Evolutionary conservation across 352 stramenopile species (phyloP), one percentile per base, ranked within the genome.

Genomic region (Pythium vanterpoolii): DNA sequence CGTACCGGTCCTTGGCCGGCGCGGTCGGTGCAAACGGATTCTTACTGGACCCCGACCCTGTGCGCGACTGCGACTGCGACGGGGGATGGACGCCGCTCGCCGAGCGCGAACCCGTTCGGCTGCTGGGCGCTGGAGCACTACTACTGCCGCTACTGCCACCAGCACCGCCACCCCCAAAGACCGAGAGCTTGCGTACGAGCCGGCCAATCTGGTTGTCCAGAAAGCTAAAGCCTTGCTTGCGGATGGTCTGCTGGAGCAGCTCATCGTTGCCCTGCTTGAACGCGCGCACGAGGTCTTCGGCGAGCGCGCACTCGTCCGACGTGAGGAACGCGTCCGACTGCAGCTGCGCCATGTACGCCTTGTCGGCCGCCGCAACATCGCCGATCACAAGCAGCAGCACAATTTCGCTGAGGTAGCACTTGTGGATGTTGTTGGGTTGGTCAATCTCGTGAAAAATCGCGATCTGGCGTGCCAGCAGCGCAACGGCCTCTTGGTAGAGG

Each of bases 211-310:
- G 76, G 65, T 90, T 90, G 64, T 93, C 84, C 30, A 93, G 63
- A 33, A 87, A 87, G 60, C 83, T 76, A 48, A 90, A 89, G 38
- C 75, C 73, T 27, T 84, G 78, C 55, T 91, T 93, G 44, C 79
- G 77, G 40, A 93, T 75, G 16, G 81, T 88, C 23, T 73, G 60
- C 66, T 91, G 79, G 49, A 93, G 55, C 9, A 89, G 53, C 21
- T 88, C 79, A 49, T 90, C 81, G 64, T 90, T 88, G 51, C 83
- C 80, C 48, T 81, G 72, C 69, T 93, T 91, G 61, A 84, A 90
- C 9, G 81, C 77, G 16, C 80, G 77, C 38, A 93, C 83, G 11
- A 93, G 69, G 45, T 93, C 84, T 54, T 93, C 84, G 0, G 73
- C 77, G 2, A 90, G 63, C 11, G 79, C 84, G 24, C 81, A 93